Conservation (phyloP, 2,329 filamentous ascomycete species). For the Ramularia endophylla region DNA sequence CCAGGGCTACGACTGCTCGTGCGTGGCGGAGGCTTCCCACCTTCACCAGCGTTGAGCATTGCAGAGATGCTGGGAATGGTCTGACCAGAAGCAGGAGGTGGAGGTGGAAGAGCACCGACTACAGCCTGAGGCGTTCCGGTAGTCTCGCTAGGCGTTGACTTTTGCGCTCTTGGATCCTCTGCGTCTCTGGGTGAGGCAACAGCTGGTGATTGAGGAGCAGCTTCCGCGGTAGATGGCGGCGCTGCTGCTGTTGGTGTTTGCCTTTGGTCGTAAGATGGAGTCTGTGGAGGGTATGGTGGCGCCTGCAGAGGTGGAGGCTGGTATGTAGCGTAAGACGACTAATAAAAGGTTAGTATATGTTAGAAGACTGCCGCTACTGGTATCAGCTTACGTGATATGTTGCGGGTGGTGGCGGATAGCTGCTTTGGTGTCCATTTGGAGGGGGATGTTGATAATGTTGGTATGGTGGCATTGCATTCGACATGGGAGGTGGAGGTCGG, state of each 20-base stretch:
- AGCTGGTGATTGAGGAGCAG: not conserved
- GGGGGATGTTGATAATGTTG: conserved; percentile 27
- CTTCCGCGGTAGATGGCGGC: conserved; percentile 16
- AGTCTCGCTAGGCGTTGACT: conserved; percentile 8
- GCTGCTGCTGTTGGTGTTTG: conserved; percentile 10
- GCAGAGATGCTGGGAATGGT: conserved; percentile 51
- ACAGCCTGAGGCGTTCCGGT: conserved; percentile 28
- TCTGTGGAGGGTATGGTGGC: conserved; percentile 14
- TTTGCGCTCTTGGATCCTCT: conserved; percentile 9
- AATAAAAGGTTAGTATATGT: not conserved
- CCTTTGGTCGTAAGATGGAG: conserved; percentile 9
- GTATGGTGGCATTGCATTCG: conserved; percentile 30
- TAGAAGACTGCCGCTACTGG: not conserved
- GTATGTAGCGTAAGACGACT: conserved; percentile 12
- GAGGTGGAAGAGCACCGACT: conserved; percentile 36
- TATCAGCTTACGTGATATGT: conserved; percentile 13
- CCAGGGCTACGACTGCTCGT: conserved; percentile 28
- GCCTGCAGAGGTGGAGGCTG: conserved; percentile 18
- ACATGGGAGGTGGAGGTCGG: conserved; percentile 36
- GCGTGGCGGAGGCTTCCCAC: conserved; percentile 20
- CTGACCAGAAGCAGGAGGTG: conserved; percentile 32
- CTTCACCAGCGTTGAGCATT: conserved; percentile 35
- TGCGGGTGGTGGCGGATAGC: conserved; percentile 21
- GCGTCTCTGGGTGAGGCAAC: conserved; percentile 4
- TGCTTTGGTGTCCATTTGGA: conserved; percentile 14